Conservation (phyloP, 2,329 filamentous ascomycete species). For the Hypoxylon sp. region DNA sequence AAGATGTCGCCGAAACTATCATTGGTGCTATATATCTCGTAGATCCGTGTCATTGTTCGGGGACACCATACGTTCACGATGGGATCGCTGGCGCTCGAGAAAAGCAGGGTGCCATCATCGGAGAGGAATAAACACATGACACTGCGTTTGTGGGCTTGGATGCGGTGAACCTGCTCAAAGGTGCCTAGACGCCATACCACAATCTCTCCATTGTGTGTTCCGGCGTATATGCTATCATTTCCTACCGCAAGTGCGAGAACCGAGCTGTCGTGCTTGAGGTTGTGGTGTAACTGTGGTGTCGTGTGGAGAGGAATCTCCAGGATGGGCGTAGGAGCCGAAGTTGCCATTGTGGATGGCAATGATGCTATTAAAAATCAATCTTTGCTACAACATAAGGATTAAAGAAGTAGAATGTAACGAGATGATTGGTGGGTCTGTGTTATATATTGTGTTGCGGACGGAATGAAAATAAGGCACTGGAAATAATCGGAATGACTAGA, state of each 20-base stretch:
- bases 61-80: constrained; percentile 95
- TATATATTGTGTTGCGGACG: not conserved
- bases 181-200: constrained; percentile 89
- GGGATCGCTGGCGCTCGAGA: constrained; percentile 92
- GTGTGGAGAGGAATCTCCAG: constrained; percentile 44
- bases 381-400: constrained; percentile 10
- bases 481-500: not conserved
- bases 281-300: constrained; percentile 74
- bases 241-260: constrained; percentile 86
- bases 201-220: constrained; percentile 93
- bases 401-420: not conserved
- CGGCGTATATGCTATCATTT: constrained; percentile 84
- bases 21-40: constrained; percentile 91
- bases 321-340: constrained; percentile 40
- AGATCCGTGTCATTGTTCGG: constrained; percentile 75
- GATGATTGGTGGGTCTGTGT: not conserved
- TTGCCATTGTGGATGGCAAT: constrained; percentile 38
- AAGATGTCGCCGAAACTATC: constrained; percentile 94
- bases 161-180: constrained; percentile 79
- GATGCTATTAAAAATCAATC: constrained; percentile 28
- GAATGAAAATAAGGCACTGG: not conserved
- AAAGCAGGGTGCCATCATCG: constrained; percentile 76
- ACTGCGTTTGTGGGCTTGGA: constrained; percentile 91
- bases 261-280: constrained; percentile 78
- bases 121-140: constrained; percentile 87